Evolutionary conservation across 108 stramenopile species (phyloP).

Genomic region (Fistulifera pelliculosa): DNA sequence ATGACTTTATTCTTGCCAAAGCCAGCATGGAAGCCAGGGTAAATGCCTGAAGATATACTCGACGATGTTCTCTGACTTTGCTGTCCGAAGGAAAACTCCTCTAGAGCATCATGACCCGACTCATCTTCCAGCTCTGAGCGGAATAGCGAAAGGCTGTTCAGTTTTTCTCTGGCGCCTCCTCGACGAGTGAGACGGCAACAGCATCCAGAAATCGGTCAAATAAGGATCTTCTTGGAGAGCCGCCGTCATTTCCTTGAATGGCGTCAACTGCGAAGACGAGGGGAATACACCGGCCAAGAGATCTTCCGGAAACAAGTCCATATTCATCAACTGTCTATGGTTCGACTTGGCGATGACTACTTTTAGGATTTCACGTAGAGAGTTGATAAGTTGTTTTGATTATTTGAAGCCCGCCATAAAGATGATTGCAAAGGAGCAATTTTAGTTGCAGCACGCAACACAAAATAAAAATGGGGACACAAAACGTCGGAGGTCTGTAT

Average conservation of each 20-base stretch:
- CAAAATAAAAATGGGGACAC: too few species aligned
- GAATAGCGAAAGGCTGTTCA: conserved; percentile 11
- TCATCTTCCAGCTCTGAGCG: conserved; percentile 16
- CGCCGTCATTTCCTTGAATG: conserved; percentile 13
- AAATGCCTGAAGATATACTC: background rate
- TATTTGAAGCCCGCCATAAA: too few species aligned
- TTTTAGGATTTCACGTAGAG: too few species aligned
- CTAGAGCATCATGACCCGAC: background rate
- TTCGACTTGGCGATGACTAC: too few species aligned
- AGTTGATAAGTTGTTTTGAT: too few species aligned
- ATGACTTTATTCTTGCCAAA: conserved; percentile 4
- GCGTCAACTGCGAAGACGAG: conserved; percentile 56
- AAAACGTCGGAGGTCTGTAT: too few species aligned
- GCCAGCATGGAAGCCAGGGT: conserved; percentile 1
- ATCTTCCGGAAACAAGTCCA: conserved; percentile 47
- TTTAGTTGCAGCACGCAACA: too few species aligned
- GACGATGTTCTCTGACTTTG: background rate
- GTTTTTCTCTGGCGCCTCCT: background rate
- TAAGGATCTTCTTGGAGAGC: conserved; percentile 13
- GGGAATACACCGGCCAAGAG: conserved; percentile 43
- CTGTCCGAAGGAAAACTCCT: conserved; percentile 1
- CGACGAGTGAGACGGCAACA: conserved; percentile 24
- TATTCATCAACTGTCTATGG: conserved; percentile 1
- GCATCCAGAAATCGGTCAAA: conserved; percentile 52
- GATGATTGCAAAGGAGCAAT: too few species aligned